Base-by-base conservation (phyloP, 2,329 filamentous ascomycete genomes). In the Aspergillus novofumigatus region DNA sequence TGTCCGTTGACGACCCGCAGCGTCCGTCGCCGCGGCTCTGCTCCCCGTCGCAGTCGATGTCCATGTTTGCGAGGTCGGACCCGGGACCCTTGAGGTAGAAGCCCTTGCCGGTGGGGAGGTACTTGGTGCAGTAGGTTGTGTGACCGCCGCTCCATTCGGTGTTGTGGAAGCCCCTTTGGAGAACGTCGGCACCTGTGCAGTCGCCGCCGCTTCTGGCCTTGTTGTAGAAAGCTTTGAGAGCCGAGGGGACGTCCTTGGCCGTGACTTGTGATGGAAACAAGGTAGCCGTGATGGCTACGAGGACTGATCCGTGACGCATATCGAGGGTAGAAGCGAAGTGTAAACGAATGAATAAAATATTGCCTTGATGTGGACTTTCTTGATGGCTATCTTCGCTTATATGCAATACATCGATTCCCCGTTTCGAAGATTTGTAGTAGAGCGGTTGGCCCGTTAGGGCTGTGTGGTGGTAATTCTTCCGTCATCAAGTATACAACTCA, bases 11-110 rank as follows among this genome's bases (percentile, higher is more conserved):
- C 28, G 50, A 54, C 11, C 26, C 38, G 56, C 59, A 65, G 14
- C 60, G 48, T 14, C 47, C 56, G 11, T 55, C 54, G 11, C 29
- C 29, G 7, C 38, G 8, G 7, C 20, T n/a, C 8, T 62, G 49
- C 21, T 45, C 38, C 7, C 59, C 62, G 28, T 64, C 57, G 47
- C 58, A 62, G 52, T 59, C 60, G 25, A 61, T 57, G 54, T 65
- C 63, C 60, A 61, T 65, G 42, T 63, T 58, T 4, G 59, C 53
- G 1, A 59, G 48, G 2, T 54, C 20, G 3, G 25, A 29, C 14
- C 53, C 53, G 8, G 53, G 49, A 8, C 53, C 49, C 20, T 60
- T 58, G 54, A 60, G 44, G 54, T 59, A 49, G 54, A 63, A 29
- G 25, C 54, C 51, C 21, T 42, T 20, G 49, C 55, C 51, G 50